Evolutionary conservation across 495 filamentous ascomycete genomes (phyloP).

Genomic region (Penicillium longicatenatum): DNA sequence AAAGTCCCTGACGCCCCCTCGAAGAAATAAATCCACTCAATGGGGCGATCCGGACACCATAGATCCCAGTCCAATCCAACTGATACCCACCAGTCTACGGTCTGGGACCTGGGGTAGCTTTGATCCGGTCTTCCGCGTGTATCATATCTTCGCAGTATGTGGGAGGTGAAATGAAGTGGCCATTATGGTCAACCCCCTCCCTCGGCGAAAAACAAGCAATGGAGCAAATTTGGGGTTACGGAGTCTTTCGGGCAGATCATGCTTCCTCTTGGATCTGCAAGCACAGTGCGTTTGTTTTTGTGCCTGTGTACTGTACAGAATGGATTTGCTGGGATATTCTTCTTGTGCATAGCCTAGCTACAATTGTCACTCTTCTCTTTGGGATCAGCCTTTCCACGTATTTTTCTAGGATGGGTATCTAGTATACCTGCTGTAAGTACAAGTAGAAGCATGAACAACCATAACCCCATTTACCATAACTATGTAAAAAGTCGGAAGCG

Average conservation of each 20-base stretch:
- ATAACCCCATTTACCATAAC: too few species aligned
- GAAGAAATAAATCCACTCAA: slow-evolving; percentile 25
- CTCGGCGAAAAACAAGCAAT: slow-evolving; percentile 15
- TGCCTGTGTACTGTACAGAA: slow-evolving; percentile 23
- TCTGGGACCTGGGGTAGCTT: background rate
- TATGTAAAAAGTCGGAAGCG: too few species aligned
- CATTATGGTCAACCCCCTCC: slow-evolving; percentile 5
- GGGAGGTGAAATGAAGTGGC: slow-evolving; percentile 3
- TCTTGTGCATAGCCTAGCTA: slow-evolving; percentile 13
- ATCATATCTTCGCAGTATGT: slow-evolving; percentile 18
- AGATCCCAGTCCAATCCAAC: background rate
- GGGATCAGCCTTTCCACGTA: background rate
- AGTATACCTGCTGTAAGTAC: too few species aligned
- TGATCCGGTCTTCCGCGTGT: slow-evolving; percentile 16
- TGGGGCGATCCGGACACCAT: background rate
- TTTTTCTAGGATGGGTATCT: background rate
- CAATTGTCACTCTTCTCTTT: slow-evolving; percentile 23
- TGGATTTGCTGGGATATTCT: slow-evolving; percentile 13
- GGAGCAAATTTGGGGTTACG: slow-evolving; percentile 30
- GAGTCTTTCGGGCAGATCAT: slow-evolving; percentile 28
- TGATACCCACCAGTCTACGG: background rate
- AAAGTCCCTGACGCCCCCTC: slow-evolving; percentile 73
- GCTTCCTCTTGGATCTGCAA: slow-evolving; percentile 16
- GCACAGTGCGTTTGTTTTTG: slow-evolving; percentile 22
- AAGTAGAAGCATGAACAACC: too few species aligned